A percentile compares a stretch with the other conserved stretches of the same genome.
These are phyloP conservation scores for Stentor coeruleus DNA, from an alignment of 73 alveolate species.

Conservation along the genomic window DNA sequence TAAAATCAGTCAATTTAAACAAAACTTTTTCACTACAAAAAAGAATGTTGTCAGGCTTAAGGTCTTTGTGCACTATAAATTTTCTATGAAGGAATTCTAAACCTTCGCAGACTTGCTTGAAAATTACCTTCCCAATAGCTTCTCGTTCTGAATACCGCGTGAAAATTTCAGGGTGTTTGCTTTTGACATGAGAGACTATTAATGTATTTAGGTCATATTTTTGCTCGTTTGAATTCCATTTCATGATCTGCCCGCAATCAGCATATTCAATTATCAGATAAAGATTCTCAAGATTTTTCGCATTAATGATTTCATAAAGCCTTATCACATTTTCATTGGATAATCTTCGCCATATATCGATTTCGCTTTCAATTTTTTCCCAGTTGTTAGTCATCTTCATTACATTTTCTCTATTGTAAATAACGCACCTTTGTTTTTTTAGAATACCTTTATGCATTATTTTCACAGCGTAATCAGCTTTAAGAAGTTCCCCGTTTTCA, in stretches of 20 bases:
- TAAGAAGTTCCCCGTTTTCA: not conserved
- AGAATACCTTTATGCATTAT: slow-evolving; percentile 4
- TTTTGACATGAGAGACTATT: not conserved
- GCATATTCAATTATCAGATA: slow-evolving; percentile 26
- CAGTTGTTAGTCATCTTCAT: slow-evolving; percentile 40
- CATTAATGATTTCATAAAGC: slow-evolving; percentile 21
- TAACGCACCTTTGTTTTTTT: slow-evolving; percentile 12
- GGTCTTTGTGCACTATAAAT: slow-evolving; percentile 61
- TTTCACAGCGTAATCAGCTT: not conserved
- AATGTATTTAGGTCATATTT: not conserved
- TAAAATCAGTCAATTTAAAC: slow-evolving; percentile 17
- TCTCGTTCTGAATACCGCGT: slow-evolving; percentile 31
- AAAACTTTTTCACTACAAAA: slow-evolving; percentile 29
- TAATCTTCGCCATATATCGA: slow-evolving; percentile 48
- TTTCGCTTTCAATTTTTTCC: slow-evolving; percentile 57
- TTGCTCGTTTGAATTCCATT: slow-evolving; percentile 14
- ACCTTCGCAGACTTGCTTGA: slow-evolving; percentile 53
- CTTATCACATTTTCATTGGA: slow-evolving; percentile 35
- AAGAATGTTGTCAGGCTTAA: slow-evolving; percentile 69
- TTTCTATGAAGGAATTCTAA: slow-evolving; percentile 55
- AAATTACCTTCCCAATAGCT: slow-evolving; percentile 59
- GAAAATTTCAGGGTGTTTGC: not conserved
- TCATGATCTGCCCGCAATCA: slow-evolving; percentile 24
- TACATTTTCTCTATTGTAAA: not conserved
- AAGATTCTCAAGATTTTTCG: not conserved